Percentiles rank a stretch among this genome's conserved stretches.
Conservation (phyloP, 1,284 basidiomycete species). For the Inonotus obliquus region DNA sequence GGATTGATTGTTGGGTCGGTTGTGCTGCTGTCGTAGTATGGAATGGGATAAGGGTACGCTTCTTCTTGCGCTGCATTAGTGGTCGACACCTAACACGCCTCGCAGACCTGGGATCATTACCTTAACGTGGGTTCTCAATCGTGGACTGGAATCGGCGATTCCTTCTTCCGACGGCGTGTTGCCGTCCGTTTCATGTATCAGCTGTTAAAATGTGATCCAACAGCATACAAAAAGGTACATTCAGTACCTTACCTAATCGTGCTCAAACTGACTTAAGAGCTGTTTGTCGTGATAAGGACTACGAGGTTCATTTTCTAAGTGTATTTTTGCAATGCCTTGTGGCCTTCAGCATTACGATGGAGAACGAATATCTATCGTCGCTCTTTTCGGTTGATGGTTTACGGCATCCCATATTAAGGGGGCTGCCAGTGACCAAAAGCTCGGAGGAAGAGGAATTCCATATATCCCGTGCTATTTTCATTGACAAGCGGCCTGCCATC, state of each 20-base stretch:
- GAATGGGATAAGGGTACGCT: constrained; percentile 47
- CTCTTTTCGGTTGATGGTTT: constrained; percentile 50
- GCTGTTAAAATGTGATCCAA: constrained; percentile 60
- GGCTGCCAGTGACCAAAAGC: constrained; percentile 22
- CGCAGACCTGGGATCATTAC: constrained; percentile 63
- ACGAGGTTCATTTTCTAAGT: constrained; percentile 50
- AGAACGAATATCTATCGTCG: constrained; percentile 54
- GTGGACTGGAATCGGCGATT: constrained; percentile 55
- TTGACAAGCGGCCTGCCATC: constrained; percentile 6
- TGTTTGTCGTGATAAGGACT: constrained; percentile 33
- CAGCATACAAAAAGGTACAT: constrained; percentile 49
- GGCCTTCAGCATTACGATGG: constrained; percentile 46
- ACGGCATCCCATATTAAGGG: constrained; percentile 46
- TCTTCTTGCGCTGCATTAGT: constrained; percentile 10
- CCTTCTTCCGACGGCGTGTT: constrained; percentile 53
- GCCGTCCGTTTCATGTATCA: constrained; percentile 67
- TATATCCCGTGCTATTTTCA: not conserved
- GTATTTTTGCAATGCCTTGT: constrained; percentile 56
- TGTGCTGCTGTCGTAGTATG: constrained; percentile 67
- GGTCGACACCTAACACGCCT: not conserved
- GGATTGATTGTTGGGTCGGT: constrained; percentile 77
- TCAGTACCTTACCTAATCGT: not conserved
- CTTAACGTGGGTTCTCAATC: constrained; percentile 53
- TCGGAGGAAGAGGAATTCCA: constrained; percentile 5
- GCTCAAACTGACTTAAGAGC: not conserved